phyloP scores from a whole-genome alignment of 139 green algal genomes.

The Raphidocelis subcapitata region DNA sequence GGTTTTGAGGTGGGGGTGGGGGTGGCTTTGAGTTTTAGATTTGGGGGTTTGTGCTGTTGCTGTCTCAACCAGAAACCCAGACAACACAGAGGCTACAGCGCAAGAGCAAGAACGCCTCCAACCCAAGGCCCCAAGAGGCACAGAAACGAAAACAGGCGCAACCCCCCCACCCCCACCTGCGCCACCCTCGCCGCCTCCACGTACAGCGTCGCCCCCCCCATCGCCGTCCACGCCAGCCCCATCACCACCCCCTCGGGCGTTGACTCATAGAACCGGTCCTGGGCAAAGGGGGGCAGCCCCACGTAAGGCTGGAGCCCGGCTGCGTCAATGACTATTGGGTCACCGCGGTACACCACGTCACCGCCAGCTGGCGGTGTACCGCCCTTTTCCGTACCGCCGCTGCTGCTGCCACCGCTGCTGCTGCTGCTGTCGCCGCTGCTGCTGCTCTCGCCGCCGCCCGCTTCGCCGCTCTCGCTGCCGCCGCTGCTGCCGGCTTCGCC shows the following conservation, averaged over 20 bases:
- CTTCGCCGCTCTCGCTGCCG: not conserved
- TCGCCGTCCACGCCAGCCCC: slow-evolving; percentile 95
- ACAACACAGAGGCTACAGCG: too few relatives aligned
- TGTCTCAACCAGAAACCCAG: too few relatives aligned
- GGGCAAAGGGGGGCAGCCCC: slow-evolving; percentile 86
- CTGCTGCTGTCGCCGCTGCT: slow-evolving; percentile 18
- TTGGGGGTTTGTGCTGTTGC: too few relatives aligned
- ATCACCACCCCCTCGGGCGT: slow-evolving; percentile 89
- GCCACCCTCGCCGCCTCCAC: slow-evolving; percentile 79
- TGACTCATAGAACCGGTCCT: slow-evolving; percentile 66
- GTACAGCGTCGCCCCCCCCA: slow-evolving; percentile 94
- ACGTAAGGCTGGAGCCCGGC: slow-evolving; percentile 83
- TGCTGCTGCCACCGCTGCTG: slow-evolving; percentile 15
- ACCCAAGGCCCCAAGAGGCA: not conserved
- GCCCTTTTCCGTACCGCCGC: not conserved
- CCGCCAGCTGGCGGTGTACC: not conserved
- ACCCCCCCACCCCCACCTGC: not conserved
- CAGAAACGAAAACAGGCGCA: not conserved
- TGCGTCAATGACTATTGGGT: slow-evolving; percentile 61
- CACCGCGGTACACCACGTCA: slow-evolving; percentile 44
- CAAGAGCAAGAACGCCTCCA: too few relatives aligned
- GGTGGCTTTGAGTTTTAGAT: too few relatives aligned
- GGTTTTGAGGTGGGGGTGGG: not conserved
- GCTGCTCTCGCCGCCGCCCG: not conserved
- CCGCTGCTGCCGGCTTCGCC: slow-evolving; percentile 9